phyloP scores from a whole-genome alignment of 1,284 basidiomycete species.

The Fomitopsis betulina region DNA sequence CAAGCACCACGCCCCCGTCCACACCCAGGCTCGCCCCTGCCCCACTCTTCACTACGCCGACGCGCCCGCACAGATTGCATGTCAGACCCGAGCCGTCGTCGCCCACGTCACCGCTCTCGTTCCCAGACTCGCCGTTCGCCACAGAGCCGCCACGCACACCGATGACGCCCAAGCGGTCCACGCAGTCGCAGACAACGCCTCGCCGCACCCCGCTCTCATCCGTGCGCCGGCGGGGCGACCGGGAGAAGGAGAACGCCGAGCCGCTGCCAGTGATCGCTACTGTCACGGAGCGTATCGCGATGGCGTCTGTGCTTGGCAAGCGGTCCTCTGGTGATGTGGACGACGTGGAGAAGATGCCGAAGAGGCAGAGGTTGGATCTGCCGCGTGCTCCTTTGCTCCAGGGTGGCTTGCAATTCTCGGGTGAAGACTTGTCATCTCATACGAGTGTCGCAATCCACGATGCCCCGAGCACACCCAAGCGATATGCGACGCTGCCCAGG shows the following conservation, averaged over 20 bases:
- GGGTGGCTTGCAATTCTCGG: background rate
- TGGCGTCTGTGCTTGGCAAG: conserved; percentile 35
- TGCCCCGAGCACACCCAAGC: background rate
- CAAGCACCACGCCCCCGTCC: conserved; percentile 14
- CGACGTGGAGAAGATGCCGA: conserved; percentile 25
- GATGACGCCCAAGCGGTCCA: conserved; percentile 20
- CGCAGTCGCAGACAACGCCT: conserved; percentile 10
- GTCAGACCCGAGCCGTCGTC: conserved; percentile 11
- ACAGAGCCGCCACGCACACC: conserved; percentile 8
- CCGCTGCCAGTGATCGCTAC: conserved; percentile 28
- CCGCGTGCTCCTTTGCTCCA: conserved; percentile 10
- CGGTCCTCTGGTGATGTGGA: conserved; percentile 28
- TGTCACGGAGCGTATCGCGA: conserved; percentile 31
- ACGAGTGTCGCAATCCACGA: conserved; percentile 10
- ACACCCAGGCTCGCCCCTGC: conserved; percentile 15
- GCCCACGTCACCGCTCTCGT: conserved; percentile 12
- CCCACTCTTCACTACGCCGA: conserved; percentile 22
- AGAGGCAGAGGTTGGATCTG: conserved; percentile 27
- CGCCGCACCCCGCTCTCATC: conserved; percentile 10
- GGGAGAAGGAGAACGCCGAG: conserved; percentile 45
- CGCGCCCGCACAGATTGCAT: conserved; percentile 29
- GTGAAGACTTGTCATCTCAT: conserved; percentile 2
- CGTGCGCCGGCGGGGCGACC: conserved; percentile 11
- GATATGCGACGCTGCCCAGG: background rate
- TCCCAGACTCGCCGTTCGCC: background rate